Evolutionary conservation across 2,329 filamentous ascomycete species (phyloP).

Genomic region (Claviceps africana): DNA sequence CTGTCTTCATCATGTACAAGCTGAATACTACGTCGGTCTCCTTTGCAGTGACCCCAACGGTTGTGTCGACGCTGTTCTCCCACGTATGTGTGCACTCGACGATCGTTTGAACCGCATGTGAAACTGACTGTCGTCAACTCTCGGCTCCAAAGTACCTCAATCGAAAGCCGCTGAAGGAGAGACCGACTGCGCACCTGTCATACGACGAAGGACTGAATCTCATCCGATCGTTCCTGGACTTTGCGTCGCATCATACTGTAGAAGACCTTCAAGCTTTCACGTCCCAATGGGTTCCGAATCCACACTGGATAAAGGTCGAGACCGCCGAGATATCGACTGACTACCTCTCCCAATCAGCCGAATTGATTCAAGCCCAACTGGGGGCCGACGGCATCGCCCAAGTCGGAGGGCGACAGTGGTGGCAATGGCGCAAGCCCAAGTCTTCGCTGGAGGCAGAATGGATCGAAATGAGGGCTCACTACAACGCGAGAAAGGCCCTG

Average conservation of each 20-base stretch:
- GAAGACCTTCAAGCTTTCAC: conserved; percentile 92
- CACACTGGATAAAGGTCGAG: conserved; percentile 74
- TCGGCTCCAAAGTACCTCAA: conserved; percentile 56
- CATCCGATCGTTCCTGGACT: conserved; percentile 71
- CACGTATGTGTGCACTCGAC: conserved; percentile 46
- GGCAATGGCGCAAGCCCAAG: conserved; percentile 68
- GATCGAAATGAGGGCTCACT: conserved; percentile 85
- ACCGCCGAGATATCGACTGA: conserved; percentile 49
- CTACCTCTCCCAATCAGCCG: conserved; percentile 52
- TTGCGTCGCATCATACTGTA: conserved; percentile 77
- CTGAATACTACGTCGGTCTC: conserved; percentile 72
- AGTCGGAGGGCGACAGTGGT: conserved; percentile 75
- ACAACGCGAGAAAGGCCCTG: conserved; percentile 49
- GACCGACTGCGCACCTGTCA: conserved; percentile 78
- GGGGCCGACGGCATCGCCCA: conserved; percentile 58
- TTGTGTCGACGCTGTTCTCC: conserved; percentile 71
- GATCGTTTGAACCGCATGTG: background rate
- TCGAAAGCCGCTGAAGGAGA: conserved; percentile 57
- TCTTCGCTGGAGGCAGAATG: conserved; percentile 67
- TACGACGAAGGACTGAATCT: conserved; percentile 88
- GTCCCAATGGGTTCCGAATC: conserved; percentile 77
- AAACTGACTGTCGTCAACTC: background rate
- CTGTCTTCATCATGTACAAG: conserved; percentile 25
- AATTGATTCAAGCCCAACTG: conserved; percentile 57
- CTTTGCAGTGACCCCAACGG: conserved; percentile 73